phyloP scores from a whole-genome alignment of 495 filamentous ascomycete genomes.

The Xylaria grammica region DNA sequence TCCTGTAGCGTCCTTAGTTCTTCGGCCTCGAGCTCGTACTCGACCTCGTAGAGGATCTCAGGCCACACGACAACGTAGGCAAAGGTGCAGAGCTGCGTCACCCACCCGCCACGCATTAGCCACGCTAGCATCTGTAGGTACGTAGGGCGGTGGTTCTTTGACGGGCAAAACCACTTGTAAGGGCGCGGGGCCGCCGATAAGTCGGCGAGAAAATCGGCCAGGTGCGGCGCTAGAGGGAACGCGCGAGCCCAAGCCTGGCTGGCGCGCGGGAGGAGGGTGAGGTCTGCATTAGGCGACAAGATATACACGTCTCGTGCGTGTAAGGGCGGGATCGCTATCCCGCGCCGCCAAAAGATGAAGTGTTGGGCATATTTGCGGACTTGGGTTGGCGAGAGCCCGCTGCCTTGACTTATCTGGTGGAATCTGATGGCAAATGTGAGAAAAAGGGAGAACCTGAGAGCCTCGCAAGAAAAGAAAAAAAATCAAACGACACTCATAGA shows the following conservation, averaged over 20 bases:
- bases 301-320: constrained; percentile 93
- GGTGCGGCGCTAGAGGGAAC: constrained; percentile 79
- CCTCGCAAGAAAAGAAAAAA: constrained; percentile 15
- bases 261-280: constrained; percentile 72
- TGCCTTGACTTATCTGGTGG: constrained; percentile 74
- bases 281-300: constrained; percentile 87
- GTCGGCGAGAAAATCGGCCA: constrained; percentile 82
- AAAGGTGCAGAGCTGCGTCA: constrained; percentile 87
- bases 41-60: constrained; percentile 65
- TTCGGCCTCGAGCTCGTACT: constrained; percentile 60
- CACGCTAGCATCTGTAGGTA: constrained; percentile 92
- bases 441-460: neutral
- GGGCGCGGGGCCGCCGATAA: constrained; percentile 77
- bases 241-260: constrained; percentile 71
- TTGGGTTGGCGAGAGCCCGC: constrained; percentile 73
- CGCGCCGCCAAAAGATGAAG: constrained; percentile 92
- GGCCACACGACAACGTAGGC: constrained; percentile 75
- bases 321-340: constrained; percentile 88
- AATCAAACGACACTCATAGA: neutral
- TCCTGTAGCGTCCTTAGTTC: constrained; percentile 40
- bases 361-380: constrained; percentile 87
- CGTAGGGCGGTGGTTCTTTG: constrained; percentile 81
- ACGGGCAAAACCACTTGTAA: constrained; percentile 82
- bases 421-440: constrained; percentile 52
- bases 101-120: constrained; percentile 90